A percentile compares a stretch with the other conserved stretches of the same genome.
phyloP scores from a whole-genome alignment of 176 grass and related monocot genomes.

The Cymbopogon citratus region DNA sequence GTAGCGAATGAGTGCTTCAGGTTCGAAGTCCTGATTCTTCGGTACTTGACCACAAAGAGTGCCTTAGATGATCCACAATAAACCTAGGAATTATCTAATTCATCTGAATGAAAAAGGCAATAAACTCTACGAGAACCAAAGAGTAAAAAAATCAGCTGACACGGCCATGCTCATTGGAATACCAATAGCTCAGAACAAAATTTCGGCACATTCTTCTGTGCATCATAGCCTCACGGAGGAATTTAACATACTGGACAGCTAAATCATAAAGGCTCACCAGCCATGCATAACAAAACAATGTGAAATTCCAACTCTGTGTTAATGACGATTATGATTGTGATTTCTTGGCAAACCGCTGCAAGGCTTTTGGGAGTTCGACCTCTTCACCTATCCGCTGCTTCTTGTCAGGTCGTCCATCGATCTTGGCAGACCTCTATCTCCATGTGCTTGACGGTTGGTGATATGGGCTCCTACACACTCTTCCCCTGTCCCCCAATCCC shows the following conservation, averaged over 20 bases:
- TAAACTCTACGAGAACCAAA: background rate
- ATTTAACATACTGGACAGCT: background rate
- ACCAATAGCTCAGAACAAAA: background rate
- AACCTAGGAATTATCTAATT: background rate
- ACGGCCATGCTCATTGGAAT: background rate
- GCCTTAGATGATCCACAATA: background rate
- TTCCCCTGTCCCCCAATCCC: no score
- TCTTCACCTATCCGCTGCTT: slow-evolving; percentile 35
- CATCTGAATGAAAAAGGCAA: background rate
- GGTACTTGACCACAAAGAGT: no score
- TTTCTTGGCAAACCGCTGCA: slow-evolving; percentile 64
- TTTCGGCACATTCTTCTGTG: background rate
- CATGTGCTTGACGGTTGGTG: no score
- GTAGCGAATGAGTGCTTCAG: no score
- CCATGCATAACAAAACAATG: background rate
- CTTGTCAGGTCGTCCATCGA: slow-evolving; percentile 26
- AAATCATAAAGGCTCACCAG: background rate
- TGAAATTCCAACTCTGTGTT: background rate
- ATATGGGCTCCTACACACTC: no score
- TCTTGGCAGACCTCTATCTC: no score
- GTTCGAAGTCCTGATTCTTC: no score
- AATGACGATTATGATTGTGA: slow-evolving; percentile 8
- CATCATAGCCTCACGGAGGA: background rate
- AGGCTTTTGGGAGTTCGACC: slow-evolving; percentile 52
- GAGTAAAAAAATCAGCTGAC: background rate